Evolutionary conservation across 192 early-diverging fungal species (phyloP).

Genomic region (Umbelopsis isabellina): DNA sequence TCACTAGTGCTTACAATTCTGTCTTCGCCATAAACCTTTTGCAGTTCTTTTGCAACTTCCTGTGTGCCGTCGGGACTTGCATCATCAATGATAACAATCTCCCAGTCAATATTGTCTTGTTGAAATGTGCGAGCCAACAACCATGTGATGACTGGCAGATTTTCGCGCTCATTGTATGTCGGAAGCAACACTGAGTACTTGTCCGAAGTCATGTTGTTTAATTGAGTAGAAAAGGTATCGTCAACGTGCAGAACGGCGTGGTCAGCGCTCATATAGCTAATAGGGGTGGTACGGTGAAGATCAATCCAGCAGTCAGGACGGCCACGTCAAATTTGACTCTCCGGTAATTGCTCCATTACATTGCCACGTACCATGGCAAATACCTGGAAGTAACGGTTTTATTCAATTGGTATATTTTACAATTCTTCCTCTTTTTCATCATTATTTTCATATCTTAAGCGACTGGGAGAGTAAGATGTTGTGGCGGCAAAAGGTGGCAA

Average conservation of each 20-base stretch:
- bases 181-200: conserved; percentile 96
- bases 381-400: background rate
- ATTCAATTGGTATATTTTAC: background rate
- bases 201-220: conserved; percentile 37
- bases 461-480: background rate
- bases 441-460: background rate
- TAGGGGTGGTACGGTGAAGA: background rate
- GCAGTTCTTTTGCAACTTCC: conserved; percentile 90
- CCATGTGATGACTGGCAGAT: conserved; percentile 95
- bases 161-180: conserved; percentile 97
- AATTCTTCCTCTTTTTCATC: conserved; percentile 6
- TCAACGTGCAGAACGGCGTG: conserved; percentile 38
- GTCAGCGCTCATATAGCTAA: conserved; percentile 29
- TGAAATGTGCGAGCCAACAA: conserved; percentile 86
- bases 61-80: conserved; percentile 94
- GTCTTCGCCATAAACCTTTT: conserved; percentile 83
- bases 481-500: conserved; percentile 22
- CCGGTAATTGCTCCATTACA: background rate
- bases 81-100: conserved; percentile 98
- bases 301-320: conserved; percentile 16
- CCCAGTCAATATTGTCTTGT: conserved; percentile 86
- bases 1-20: conserved; percentile 66
- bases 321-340: conserved; percentile 18
- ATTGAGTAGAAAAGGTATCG: conserved; percentile 20
- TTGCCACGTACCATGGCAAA: background rate